Percentiles rank a stretch among this genome's conserved stretches.
Conservation (phyloP, 2,329 filamentous ascomycete genomes). For the Fonsecaea erecta region DNA sequence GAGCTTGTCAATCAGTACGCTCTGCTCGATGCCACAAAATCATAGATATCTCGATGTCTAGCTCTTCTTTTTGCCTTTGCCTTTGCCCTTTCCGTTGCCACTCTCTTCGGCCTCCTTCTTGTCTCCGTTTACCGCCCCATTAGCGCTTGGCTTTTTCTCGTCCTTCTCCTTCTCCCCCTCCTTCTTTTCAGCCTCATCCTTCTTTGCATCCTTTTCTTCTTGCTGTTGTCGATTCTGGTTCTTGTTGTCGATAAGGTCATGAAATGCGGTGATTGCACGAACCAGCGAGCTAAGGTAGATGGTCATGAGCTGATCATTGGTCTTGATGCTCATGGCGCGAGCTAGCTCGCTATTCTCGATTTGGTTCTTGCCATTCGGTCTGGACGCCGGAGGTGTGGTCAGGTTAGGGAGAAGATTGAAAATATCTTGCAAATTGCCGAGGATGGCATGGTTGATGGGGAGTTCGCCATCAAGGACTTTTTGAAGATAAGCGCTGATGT, state of each 20-base stretch:
- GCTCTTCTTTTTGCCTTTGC: slow-evolving; percentile 58
- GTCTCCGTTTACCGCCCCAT: slow-evolving; percentile 57
- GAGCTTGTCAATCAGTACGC: slow-evolving; percentile 20
- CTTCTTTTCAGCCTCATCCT: slow-evolving; percentile 66
- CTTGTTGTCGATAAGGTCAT: slow-evolving; percentile 99
- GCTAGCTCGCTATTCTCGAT: slow-evolving; percentile 80
- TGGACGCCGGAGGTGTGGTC: slow-evolving; percentile 72
- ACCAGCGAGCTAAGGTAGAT: slow-evolving; percentile 98
- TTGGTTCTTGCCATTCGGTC: slow-evolving; percentile 60
- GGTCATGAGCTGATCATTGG: slow-evolving; percentile 97
- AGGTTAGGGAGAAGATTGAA: slow-evolving; percentile 98
- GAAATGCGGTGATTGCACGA: slow-evolving; percentile 96
- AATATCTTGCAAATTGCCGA: slow-evolving; percentile 97
- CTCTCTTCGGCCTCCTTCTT: slow-evolving; percentile 59
- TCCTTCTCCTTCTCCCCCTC: slow-evolving; percentile 68
- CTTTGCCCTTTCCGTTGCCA: slow-evolving; percentile 61
- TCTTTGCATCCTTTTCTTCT: slow-evolving; percentile 87
- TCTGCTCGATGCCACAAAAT: slow-evolving; percentile 23
- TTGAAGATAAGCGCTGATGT: slow-evolving; percentile 93
- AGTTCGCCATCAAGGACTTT: slow-evolving; percentile 93
- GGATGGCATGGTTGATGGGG: slow-evolving; percentile 94
- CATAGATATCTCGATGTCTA: slow-evolving; percentile 2
- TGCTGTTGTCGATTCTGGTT: slow-evolving; percentile 98
- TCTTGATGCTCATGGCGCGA: slow-evolving; percentile 98
- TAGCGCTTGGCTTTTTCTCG: slow-evolving; percentile 58